phyloP scores from a whole-genome alignment of 148 eudicot genomes.

The Rhododendron kiyosumense region DNA sequence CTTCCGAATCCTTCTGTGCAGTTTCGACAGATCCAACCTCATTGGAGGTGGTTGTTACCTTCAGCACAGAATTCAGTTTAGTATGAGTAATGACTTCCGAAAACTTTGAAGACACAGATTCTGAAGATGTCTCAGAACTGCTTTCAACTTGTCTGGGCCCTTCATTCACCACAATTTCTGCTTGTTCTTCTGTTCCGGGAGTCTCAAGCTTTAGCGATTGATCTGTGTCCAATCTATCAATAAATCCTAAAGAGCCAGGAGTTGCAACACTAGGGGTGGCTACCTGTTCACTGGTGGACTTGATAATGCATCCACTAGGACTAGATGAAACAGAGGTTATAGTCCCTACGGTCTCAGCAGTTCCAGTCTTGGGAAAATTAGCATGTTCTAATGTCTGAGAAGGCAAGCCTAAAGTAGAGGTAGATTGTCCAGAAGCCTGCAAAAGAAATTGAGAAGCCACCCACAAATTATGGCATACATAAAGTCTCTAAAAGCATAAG shows the following conservation, averaged over 20 bases:
- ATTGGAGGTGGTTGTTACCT: conserved; percentile 2
- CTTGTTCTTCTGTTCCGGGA: conserved; percentile 15
- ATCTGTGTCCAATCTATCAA: conserved; percentile 8
- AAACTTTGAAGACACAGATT: conserved; percentile 11
- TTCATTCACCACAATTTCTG: conserved; percentile 18
- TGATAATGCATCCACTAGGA: conserved; percentile 7
- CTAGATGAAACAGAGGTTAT: conserved; percentile 16
- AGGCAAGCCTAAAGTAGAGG: conserved; percentile 20
- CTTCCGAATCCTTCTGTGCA: conserved; percentile 13
- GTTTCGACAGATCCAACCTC: conserved; percentile 17
- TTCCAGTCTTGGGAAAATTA: conserved; percentile 16
- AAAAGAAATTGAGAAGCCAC: not conserved
- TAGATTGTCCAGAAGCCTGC: conserved; percentile 36
- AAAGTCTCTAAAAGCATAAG: not conserved
- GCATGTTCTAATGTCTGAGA: conserved; percentile 18
- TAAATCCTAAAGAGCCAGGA: conserved; percentile 19
- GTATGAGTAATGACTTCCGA: conserved; percentile 14
- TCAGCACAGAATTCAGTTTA: conserved; percentile 12
- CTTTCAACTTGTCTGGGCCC: conserved; percentile 13
- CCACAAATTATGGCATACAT: conserved; percentile 3
- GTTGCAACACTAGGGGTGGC: conserved; percentile 15
- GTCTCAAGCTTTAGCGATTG: conserved; percentile 16
- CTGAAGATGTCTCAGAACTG: conserved; percentile 12
- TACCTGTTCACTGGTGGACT: conserved; percentile 17
- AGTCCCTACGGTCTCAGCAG: conserved; percentile 18